phyloP scores from a whole-genome alignment of 2,329 filamentous ascomycete genomes.

The Moelleriella libera region DNA sequence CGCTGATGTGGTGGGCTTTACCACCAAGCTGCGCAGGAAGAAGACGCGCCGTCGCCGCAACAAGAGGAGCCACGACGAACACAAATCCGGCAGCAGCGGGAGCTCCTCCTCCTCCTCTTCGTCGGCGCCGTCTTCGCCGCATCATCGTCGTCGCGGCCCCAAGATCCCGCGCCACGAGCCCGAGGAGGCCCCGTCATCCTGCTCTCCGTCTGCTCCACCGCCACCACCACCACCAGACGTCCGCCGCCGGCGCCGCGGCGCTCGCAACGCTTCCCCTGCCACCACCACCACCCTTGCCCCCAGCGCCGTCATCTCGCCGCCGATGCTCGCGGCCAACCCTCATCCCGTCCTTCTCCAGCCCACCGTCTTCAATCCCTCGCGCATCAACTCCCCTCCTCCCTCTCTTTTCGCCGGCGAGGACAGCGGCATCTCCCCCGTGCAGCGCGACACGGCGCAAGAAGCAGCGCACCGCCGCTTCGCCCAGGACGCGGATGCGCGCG shows the following conservation, averaged over 20 bases:
- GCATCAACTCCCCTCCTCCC: conserved; percentile 3
- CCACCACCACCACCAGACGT: too few relatives aligned
- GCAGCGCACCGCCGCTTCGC: conserved; percentile 39
- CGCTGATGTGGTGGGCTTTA: conserved; percentile 22
- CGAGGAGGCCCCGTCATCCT: too few relatives aligned
- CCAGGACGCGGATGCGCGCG: conserved; percentile 40
- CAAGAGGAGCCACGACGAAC: conserved; percentile 14
- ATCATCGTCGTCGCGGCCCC: too few relatives aligned
- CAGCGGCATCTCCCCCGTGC: conserved; percentile 39
- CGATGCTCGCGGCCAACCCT: conserved; percentile 32
- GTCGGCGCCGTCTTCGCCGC: too few relatives aligned
- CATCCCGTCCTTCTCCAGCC: conserved; percentile 42
- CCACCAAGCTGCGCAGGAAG: conserved; percentile 34
- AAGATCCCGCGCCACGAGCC: too few relatives aligned
- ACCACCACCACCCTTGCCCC: conserved; percentile 3
- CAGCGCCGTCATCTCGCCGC: conserved; percentile 27
- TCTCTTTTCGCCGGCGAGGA: conserved; percentile 26
- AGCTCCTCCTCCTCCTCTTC: too few relatives aligned
- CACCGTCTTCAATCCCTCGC: conserved; percentile 37
- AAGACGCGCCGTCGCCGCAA: conserved; percentile 21
- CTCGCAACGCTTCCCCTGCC: conserved; percentile 2
- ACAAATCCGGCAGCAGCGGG: conserved; percentile 9
- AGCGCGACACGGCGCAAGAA: conserved; percentile 43
- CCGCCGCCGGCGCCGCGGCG: not conserved
- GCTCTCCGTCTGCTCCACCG: too few relatives aligned